Base-by-base conservation (phyloP, 345 rosid genomes). In the Boechera stricta region DNA sequence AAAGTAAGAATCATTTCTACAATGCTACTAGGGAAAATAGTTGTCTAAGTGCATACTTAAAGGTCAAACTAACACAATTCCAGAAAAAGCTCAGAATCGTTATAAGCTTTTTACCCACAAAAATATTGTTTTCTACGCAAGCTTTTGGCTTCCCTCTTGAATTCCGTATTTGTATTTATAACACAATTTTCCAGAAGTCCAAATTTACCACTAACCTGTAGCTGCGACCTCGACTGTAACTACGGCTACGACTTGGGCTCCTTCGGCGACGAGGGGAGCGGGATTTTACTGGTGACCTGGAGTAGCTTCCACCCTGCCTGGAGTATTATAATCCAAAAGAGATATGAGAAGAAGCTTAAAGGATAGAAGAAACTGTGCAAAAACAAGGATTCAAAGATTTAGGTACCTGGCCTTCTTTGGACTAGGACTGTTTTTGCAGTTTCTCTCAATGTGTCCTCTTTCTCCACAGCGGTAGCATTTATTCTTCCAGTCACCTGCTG, bases 401-500 rank as follows among this genome's bases (percentile, higher is more conserved):
- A 70, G 33, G 38, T 77, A 90, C 97, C 77, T 90, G 28, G 88
- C 73, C 82, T 90, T 94, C 85, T 86, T 84, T 26, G 97, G 94
- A 49, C 77, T 71, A 21, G 78, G 71, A 79, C 97, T 94, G 81
- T 89, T 94, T 81, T 88, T 91, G 82, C 98, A 94, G 83, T 88
- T 88, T 66, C 97, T 85, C 78, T 94, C 98, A 64, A 92, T 89
- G 82, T 94, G 98, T 42, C 97, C 98, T 64, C 97, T 79, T 77
- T 90, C 98, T 16, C 97, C 98, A 82, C 98, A 94, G 55, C 97
- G 94, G 66, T 92, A 94, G 74, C 98, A 94, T 77, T 90, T 92
- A 74, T 92, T 94, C 81, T 93, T 93, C 97, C 98, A 91, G 80
- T 93, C 98, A 32, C 98, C 98, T 63, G 97, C 95, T 63, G 89